Base-by-base conservation (phyloP, 2,329 filamentous ascomycete genomes). In the Phaeophleospora eucalypticola region DNA sequence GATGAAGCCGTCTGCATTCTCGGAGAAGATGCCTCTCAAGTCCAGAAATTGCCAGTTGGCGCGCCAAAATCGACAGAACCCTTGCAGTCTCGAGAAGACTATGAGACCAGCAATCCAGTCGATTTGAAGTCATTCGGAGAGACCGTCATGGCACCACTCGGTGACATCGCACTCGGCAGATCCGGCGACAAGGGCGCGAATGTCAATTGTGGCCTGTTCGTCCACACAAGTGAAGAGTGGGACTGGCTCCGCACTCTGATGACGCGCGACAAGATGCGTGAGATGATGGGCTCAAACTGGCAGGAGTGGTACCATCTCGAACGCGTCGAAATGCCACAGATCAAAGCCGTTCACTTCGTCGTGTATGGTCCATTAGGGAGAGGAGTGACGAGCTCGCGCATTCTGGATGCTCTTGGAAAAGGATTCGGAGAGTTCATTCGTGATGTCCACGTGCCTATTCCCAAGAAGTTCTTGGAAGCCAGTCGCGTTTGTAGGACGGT, bases 331-430 rank as follows among this genome's bases (percentile, higher is more conserved):
- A 61, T 71, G 51, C 62, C 61, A 1, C 59, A 64, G 14, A 63
- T 71, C 16, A 54, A 58, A 19, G 68, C 68, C 2, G 68, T 72
- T 36, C 69, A 72, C 53, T 70, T 71, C 19, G 55, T 59, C 12
- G 43, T 60, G 3, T 59, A 58, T 41, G 58, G 56, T 3, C 52
- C 51, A 3, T 36, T 60, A 8, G 58, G 53, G 17, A 42, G 58
- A 46, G 58, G 58, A 18, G 51, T 59, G 32, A 57, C 51, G 14
- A 54, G 49, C 38, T 56, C 51, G 12, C 58, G 48, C 39, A 43
- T 57, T 14, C 41, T 60, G 20, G 58, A 60, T 43, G 47, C 46
- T 4, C 44, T 59, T 10, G 58, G 58, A 3, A 60, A 60, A 37
- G 57, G 57, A 10, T 57, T 58, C 27, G 43, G 34, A 3, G 57